These are phyloP conservation scores for Coelastrella sp. DNA, from an alignment of 139 green algal genomes.

Conservation along the genomic window DNA sequence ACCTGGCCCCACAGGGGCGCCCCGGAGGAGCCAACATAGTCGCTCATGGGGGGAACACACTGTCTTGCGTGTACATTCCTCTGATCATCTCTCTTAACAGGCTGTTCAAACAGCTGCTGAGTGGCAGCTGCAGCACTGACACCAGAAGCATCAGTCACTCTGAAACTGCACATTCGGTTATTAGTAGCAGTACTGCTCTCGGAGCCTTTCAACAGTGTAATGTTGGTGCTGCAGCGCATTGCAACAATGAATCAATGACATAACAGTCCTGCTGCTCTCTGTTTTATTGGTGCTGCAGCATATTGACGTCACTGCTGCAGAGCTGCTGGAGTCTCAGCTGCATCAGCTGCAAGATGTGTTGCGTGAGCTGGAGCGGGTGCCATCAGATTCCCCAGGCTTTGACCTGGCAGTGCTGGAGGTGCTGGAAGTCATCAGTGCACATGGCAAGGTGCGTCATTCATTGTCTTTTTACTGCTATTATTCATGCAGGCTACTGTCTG, in stretches of 20 bases:
- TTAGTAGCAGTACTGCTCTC: no score
- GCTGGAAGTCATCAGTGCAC: constrained; percentile 8
- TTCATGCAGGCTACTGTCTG: background rate
- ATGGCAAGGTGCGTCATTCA: background rate
- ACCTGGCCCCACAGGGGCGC: no score
- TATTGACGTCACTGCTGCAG: background rate
- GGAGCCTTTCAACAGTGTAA: no score
- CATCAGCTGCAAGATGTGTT: background rate
- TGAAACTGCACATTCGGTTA: no score
- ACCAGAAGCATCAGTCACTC: background rate
- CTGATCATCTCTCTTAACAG: no score
- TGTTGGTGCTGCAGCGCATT: no score
- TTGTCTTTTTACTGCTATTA: background rate
- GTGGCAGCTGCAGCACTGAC: background rate
- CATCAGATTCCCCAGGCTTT: background rate
- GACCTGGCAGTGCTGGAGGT: constrained; percentile 34
- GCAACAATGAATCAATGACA: background rate
- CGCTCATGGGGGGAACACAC: no score
- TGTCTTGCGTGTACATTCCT: no score
- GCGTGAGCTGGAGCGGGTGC: background rate
- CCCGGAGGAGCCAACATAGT: no score
- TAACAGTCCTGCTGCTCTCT: background rate
- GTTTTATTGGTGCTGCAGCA: constrained; percentile 10
- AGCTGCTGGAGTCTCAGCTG: background rate
- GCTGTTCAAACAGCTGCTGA: no score